Evolutionary conservation across 805 yeast species (phyloP), one percentile per base, ranked within the genome.

Genomic region (Priceomyces melissophilus): DNA sequence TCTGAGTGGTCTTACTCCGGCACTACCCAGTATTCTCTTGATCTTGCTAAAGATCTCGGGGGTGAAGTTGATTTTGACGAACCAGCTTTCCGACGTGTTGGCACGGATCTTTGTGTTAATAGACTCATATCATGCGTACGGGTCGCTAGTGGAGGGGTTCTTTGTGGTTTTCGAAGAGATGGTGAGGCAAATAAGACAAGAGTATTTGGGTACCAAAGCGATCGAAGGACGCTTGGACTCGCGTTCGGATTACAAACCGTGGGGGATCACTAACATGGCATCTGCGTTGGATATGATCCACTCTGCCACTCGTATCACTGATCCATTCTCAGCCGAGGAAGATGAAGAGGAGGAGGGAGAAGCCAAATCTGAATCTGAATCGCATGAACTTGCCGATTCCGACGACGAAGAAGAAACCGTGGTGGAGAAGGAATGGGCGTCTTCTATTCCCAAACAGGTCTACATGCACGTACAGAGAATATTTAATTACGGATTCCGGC

Each of bases 111-210:
- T 91, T 58, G 78, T 82, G 13, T 64, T 90, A 28, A 69, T 91
- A 37, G 98, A 91, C 61, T 70, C 81, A 39, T 91, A 84, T 54
- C 96, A 90, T 61, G 95, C 91, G 0, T 91, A 91, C 58, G 66
- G 81, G 2, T 67, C 71, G 11, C 64, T 93, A 12, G 81, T 87
- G 40, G 82, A 82, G 43, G 87, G 87, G 1, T 82, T 87, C 44
- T 85, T 89, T 46, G 61, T 72, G 2, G 83, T 87, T 0, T 87
- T 90, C 52, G 76, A 76, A 39, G 81, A 79, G 17, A 59, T 87
- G 3, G 65, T 81, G 5, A 61, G 63, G 26, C 81, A 81, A 52
- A 49, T 46, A 13, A 48, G 23, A 30, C 32, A 20, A 7, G 39
- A 46, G 16, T 48, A 52, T 43, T 32, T 42, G 30, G 38, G 31